phyloP scores from a whole-genome alignment of 176 grass and related monocot species.

The Leersia perrieri region DNA sequence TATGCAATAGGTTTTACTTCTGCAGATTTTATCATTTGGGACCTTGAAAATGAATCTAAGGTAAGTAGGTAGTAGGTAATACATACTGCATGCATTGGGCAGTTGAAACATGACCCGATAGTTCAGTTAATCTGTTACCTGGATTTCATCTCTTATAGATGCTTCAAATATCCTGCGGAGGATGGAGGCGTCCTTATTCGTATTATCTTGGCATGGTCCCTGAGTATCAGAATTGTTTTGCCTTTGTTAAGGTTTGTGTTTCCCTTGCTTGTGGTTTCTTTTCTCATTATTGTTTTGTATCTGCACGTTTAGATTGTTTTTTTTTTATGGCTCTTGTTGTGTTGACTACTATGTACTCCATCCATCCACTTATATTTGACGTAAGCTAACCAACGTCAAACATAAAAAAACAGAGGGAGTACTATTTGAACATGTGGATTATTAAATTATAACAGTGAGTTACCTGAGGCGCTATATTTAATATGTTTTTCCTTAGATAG shows the following conservation, averaged over 20 bases:
- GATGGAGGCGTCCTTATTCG: constrained; percentile 88
- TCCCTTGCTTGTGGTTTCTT: background rate
- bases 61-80: constrained; percentile 40
- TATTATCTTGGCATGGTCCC: constrained; percentile 79
- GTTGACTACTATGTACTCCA: background rate
- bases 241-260: constrained; percentile 78
- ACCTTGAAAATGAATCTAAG: constrained; percentile 88
- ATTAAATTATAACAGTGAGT: background rate
- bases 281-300: background rate
- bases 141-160: constrained; percentile 39
- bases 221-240: constrained; percentile 81
- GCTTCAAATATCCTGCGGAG: constrained; percentile 80
- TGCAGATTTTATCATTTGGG: constrained; percentile 94
- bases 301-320: constrained; percentile 1
- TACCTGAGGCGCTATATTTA: background rate
- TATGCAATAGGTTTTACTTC: constrained; percentile 92
- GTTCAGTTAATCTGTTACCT: constrained; percentile 26
- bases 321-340: background rate
- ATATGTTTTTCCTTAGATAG: background rate
- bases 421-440: too few relatives aligned
- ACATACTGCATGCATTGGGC: background rate
- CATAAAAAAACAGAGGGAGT: too few relatives aligned
- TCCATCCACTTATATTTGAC: too few relatives aligned
- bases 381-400: too few relatives aligned
- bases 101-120: background rate